Conservation (phyloP, 2,329 filamentous ascomycete genomes). For the Coniochaeta pulveracea region DNA sequence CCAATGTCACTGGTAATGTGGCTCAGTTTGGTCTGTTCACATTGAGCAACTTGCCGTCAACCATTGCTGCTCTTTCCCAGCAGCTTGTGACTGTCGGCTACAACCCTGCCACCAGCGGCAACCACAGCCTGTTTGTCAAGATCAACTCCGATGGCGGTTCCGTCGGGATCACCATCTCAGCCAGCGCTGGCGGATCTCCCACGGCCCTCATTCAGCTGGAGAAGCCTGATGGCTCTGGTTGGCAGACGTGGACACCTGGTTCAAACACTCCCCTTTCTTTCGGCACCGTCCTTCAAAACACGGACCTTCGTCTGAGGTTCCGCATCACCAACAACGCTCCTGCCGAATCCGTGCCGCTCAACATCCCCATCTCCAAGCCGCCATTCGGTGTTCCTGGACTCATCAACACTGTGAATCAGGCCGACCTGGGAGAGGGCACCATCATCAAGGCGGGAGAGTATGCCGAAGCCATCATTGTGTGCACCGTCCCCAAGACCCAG, state of each 20-base stretch:
- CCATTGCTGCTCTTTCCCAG: slow-evolving; percentile 26
- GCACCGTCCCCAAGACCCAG: slow-evolving; percentile 42
- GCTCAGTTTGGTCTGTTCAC: slow-evolving; percentile 34
- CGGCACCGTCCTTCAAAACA: slow-evolving; percentile 42
- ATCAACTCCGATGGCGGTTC: slow-evolving; percentile 37
- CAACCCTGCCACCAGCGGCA: slow-evolving; percentile 31
- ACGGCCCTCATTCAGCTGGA: slow-evolving; percentile 25
- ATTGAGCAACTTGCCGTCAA: slow-evolving; percentile 31
- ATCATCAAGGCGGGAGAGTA: slow-evolving; percentile 35
- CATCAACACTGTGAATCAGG: slow-evolving; percentile 30
- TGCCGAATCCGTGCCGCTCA: slow-evolving; percentile 35
- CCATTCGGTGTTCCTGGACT: slow-evolving; percentile 34
- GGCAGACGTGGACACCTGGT: slow-evolving; percentile 2
- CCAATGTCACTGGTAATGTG: slow-evolving; percentile 20
- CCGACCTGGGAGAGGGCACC: slow-evolving; percentile 47
- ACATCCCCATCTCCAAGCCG: slow-evolving; percentile 48
- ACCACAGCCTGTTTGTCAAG: slow-evolving; percentile 36
- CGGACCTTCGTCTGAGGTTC: slow-evolving; percentile 32
- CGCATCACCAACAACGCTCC: slow-evolving; percentile 42
- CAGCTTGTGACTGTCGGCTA: slow-evolving; percentile 33
- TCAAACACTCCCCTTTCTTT: slow-evolving; percentile 34
- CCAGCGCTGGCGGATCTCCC: slow-evolving; percentile 36
- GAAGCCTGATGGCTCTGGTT: slow-evolving; percentile 1
- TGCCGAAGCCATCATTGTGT: slow-evolving; percentile 39
- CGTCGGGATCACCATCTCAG: slow-evolving; percentile 33